These are phyloP conservation scores for Debaryomyces tyrocola DNA, from an alignment of 805 yeast genomes.

Conservation along the genomic window DNA sequence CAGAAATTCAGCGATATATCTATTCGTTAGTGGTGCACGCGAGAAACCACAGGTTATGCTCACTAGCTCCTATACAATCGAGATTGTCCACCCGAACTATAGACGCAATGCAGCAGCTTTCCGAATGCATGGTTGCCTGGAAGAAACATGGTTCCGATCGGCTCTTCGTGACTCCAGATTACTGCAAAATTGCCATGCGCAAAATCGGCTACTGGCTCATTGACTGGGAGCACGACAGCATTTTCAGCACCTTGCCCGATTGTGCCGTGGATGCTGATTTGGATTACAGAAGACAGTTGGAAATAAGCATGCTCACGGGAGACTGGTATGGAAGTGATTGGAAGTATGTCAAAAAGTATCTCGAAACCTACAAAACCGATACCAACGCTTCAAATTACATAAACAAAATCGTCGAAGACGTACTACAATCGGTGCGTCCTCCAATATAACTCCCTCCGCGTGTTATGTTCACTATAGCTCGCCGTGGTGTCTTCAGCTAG, in stretches of 20 bases:
- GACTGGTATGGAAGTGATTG: slow-evolving; percentile 48
- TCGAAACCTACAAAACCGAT: slow-evolving; percentile 18
- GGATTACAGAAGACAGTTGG: slow-evolving; percentile 19
- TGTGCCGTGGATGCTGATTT: slow-evolving; percentile 4
- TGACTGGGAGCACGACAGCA: slow-evolving; percentile 36
- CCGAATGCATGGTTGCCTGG: slow-evolving; percentile 28
- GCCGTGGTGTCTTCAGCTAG: no score
- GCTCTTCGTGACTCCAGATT: slow-evolving; percentile 38
- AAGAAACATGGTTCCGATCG: slow-evolving; percentile 4
- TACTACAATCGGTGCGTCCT: slow-evolving; percentile 31
- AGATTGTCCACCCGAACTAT: slow-evolving; percentile 34
- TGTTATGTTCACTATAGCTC: neutral
- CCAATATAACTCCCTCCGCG: slow-evolving; percentile 25
- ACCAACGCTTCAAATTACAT: slow-evolving; percentile 33
- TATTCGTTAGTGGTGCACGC: slow-evolving; percentile 37
- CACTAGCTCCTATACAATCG: slow-evolving; percentile 37
- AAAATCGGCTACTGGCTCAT: slow-evolving; percentile 45
- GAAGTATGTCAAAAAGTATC: slow-evolving; percentile 27
- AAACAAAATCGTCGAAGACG: slow-evolving; percentile 39
- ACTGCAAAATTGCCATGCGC: slow-evolving; percentile 36
- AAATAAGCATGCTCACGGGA: slow-evolving; percentile 36
- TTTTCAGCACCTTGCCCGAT: slow-evolving; percentile 8
- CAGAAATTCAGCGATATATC: slow-evolving; percentile 36
- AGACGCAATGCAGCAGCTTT: slow-evolving; percentile 26
- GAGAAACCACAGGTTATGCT: slow-evolving; percentile 38